Base-by-base conservation (phyloP, 2,329 filamentous ascomycete species). In the Monosporascus sp. region DNA sequence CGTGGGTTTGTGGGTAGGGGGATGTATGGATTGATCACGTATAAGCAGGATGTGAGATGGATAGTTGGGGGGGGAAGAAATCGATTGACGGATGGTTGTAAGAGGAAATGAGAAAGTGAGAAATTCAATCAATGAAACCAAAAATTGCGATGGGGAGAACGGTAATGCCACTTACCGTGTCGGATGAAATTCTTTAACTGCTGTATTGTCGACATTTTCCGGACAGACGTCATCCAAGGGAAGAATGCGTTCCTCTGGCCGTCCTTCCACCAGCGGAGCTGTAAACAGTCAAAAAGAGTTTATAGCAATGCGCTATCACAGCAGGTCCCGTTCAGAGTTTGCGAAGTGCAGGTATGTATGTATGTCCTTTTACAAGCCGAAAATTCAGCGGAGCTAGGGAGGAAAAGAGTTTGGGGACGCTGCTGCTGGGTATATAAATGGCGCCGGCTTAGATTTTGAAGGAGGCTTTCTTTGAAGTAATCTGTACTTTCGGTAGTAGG, bases 111-210 rank as follows among this genome's bases (percentile, higher is more conserved):
- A 42, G 39, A 39, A 39, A 47, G 15, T 31, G n/a, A 47, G 42
- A 34, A 38, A 47, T 6, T 44, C 44, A 36, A 53, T 36, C 24
- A 53, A 48, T 39, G 20, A 44, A 48, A 47, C 24, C 47, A 51
- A 53, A 47, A 38, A 50, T 51, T 11, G 27, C 9, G 3, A 31
- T 31, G 27, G 27, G 27, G 37, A 48, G 34, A 51, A 54, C 41
- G 44, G 52, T 18, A 45, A 25, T 25, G 24, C 27, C 36, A 65
- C 76, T 52, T 74, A 85, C 82, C 93, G 79, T 97, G 93, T 61
- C 93, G 89, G 74, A 97, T 94, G 74, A 97, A 95, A 74, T 97
- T 97, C 76, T 97, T 97, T 65, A 97, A 83, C 70, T 94, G 94
- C 77, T 97, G 93, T 76, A 97, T 96, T 61, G 82, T 84, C 65